Evolutionary conservation across 2,329 filamentous ascomycete genomes (phyloP), one percentile per base, ranked within the genome.

Genomic region (Penicillium sp.): DNA sequence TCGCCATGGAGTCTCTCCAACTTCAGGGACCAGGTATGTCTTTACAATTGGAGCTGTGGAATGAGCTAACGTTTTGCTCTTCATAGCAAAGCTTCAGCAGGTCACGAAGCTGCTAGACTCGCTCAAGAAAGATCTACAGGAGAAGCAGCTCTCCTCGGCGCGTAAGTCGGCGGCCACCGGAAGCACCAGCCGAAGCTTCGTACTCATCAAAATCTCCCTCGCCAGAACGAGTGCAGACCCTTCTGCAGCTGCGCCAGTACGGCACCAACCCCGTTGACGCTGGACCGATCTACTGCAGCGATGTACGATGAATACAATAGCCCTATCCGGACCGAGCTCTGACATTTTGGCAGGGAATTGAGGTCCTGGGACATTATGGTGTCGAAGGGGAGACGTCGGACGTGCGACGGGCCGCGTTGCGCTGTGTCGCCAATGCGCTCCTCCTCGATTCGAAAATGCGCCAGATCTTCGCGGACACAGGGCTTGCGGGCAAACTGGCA

Each of bases 391-490:
- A 77, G 22, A 82, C 79, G 3, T 72, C 72, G 24, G 77, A 77
- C 7, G 82, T 84, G 1, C 85, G 86, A 2, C 81, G 84, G 47
- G 87, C 89, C 62, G 90, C 83, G 1, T 73, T 95, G 31, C 80
- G 89, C 58, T 90, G 89, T 57, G 70, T 97, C 39, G 90, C 88
- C 58, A 97, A 97, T 68, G 83, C 89, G 7, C 72, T 96, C 60
- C 74, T 94, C 0, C 77, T 94, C 14, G 76, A 82, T 51, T 73
- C 79, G 8, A 74, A 79, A 32, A 84, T 85, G 34, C 80, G 87
- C 41, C 84, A 91, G 63, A 77, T 79, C 36, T 83, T 93, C 43
- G 82, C 89, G 11, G 81, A 89, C 59, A 71, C 87, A 18, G 84
- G 79, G 7, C 85, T 81, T 61, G 80, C 80, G 32, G 70, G 76